These are phyloP conservation scores for Citropsis articulata DNA, from an alignment of 345 rosid genomes.

Conservation along the genomic window DNA sequence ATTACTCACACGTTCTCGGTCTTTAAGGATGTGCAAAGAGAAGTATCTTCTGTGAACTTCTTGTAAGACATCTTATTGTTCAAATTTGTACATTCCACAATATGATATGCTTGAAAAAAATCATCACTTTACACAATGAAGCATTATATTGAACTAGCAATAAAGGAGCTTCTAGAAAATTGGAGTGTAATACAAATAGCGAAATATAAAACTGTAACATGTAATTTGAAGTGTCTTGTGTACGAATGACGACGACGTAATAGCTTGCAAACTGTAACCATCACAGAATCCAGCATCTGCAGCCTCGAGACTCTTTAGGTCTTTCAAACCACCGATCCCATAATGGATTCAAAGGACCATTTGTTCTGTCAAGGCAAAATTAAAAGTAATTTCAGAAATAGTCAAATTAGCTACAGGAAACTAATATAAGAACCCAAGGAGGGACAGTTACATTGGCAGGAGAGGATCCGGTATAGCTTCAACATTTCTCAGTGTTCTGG, in stretches of 20 bases:
- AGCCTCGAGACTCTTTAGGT: conserved; percentile 55
- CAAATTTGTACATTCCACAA: conserved; percentile 7
- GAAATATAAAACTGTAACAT: neutral
- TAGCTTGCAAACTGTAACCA: conserved; percentile 14
- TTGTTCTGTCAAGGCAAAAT: conserved; percentile 49
- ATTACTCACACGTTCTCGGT: neutral
- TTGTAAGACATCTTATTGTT: neutral
- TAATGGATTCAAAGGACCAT: conserved; percentile 53
- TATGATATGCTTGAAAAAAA: conserved; percentile 1
- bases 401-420: neutral
- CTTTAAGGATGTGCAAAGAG: neutral
- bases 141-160: conserved; percentile 17
- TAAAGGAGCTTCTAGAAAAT: conserved; percentile 12
- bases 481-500: conserved; percentile 59
- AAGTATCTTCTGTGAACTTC: conserved; percentile 2
- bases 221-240: conserved; percentile 11
- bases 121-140: conserved; percentile 10
- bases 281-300: conserved; percentile 76
- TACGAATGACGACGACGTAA: neutral
- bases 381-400: neutral
- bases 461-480: conserved; percentile 68
- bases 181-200: neutral
- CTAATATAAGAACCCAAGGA: neutral
- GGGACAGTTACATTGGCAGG: conserved; percentile 52
- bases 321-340: conserved; percentile 97